These are phyloP conservation scores for Trifolium subterraneum DNA, from an alignment of 306 rosid species.

Conservation along the genomic window DNA sequence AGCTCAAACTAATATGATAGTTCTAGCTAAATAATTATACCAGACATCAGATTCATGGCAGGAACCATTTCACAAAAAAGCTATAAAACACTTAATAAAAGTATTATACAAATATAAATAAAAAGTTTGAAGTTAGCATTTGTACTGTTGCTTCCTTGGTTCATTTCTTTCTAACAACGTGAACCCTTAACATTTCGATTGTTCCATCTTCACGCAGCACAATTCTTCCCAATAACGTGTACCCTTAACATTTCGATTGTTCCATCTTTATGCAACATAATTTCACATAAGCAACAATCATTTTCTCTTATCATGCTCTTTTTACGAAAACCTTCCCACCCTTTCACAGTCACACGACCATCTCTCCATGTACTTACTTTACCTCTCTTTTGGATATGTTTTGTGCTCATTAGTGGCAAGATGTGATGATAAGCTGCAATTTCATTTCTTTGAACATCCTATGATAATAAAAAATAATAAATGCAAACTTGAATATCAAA, in stretches of 20 bases:
- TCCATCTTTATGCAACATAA: neutral
- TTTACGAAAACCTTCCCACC: constrained; percentile 17
- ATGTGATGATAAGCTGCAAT: neutral
- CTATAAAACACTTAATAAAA: neutral
- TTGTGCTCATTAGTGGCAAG: neutral
- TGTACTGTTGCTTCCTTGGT: neutral
- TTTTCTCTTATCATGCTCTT: constrained; percentile 11
- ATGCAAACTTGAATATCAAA: neutral
- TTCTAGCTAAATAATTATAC: neutral
- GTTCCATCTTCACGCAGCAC: neutral
- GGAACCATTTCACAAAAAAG: neutral
- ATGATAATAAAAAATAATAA: neutral
- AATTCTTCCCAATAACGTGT: neutral
- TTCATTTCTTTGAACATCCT: constrained; percentile 14
- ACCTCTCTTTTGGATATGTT: constrained; percentile 4
- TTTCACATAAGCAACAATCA: constrained; percentile 40
- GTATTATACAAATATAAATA: neutral
- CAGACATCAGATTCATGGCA: neutral
- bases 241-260: constrained; percentile 2
- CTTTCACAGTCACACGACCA: constrained; percentile 14
- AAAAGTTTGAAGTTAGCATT: neutral
- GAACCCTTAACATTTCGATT: constrained; percentile 19
- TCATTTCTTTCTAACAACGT: neutral
- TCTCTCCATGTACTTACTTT: constrained; percentile 21
- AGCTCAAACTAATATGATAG: too few relatives aligned